Evolutionary conservation across 768 basidiomycete species (phyloP).

Genomic region (Russula brevipes): DNA sequence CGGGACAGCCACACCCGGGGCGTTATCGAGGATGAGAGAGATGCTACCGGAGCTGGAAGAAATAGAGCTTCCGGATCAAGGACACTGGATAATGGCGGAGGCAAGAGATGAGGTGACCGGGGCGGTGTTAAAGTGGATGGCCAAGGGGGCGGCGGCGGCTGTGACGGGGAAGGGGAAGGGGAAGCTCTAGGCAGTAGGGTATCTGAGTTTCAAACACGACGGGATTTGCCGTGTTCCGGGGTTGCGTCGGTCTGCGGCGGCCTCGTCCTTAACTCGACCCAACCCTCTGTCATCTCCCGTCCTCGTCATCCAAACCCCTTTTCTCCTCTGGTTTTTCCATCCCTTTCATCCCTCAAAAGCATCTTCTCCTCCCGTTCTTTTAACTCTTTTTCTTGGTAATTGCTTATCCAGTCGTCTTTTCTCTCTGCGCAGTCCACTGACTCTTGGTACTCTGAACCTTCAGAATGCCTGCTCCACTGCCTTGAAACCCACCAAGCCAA

Average conservation of each 20-base stretch:
- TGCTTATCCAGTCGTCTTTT: background rate
- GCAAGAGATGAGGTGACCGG: slow-evolving; percentile 7
- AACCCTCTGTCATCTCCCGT: slow-evolving; percentile 9
- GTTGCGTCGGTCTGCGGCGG: background rate
- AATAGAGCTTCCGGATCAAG: background rate
- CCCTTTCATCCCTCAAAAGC: background rate
- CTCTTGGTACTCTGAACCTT: background rate
- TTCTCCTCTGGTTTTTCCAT: background rate
- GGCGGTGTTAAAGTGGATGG: slow-evolving; percentile 11
- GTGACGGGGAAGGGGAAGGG: background rate
- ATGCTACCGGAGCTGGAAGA: background rate
- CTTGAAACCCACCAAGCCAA: slow-evolving; percentile 8
- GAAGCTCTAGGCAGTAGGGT: background rate
- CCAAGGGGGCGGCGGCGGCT: background rate
- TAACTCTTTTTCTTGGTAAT: background rate
- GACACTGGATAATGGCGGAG: slow-evolving; percentile 18
- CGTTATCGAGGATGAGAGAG: background rate
- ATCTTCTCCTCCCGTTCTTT: background rate
- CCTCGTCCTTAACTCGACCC: background rate
- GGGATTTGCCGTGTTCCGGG: slow-evolving; percentile 1
- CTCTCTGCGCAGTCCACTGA: background rate
- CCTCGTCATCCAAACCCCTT: background rate
- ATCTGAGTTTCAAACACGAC: slow-evolving; percentile 13
- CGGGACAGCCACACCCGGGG: slow-evolving; percentile 31
- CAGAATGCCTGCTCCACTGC: slow-evolving; percentile 25